These are phyloP conservation scores for Fusarium sp. DNA, from an alignment of 2,329 filamentous ascomycete species.

Conservation along the genomic window DNA sequence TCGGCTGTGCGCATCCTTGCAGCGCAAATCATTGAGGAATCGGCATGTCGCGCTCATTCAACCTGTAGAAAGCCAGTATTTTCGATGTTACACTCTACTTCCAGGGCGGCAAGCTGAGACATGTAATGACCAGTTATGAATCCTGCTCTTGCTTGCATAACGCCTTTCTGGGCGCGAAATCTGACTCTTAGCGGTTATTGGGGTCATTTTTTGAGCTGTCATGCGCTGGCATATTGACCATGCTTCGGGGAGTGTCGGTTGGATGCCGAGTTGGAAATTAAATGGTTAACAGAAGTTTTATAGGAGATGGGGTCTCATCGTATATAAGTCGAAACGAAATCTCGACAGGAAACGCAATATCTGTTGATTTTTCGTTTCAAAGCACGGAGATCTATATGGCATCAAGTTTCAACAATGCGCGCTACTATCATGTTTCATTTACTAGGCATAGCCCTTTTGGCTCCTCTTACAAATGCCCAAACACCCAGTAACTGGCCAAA, in stretches of 20 bases:
- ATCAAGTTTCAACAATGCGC: not conserved
- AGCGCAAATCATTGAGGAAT: not conserved
- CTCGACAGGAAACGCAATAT: accelerated
- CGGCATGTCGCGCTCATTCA: not conserved
- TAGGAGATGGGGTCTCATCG: not conserved
- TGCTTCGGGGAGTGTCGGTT: constrained; percentile 36
- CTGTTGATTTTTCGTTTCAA: not conserved
- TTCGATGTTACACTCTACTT: not conserved
- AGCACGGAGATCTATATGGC: accelerated
- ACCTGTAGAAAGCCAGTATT: not conserved
- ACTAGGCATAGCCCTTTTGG: not conserved
- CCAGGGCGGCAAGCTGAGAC: not conserved
- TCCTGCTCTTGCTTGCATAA: constrained; percentile 20
- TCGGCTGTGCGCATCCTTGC: not conserved
- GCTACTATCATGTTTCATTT: not conserved
- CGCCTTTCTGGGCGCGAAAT: not conserved
- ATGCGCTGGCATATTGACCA: constrained; percentile 25
- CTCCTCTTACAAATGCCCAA: constrained; percentile 1
- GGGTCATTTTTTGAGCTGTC: constrained; percentile 18
- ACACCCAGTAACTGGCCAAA: constrained; percentile 39
- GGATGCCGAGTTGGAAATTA: constrained; percentile 9
- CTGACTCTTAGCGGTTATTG: not conserved
- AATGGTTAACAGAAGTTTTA: not conserved
- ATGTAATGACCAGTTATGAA: constrained; percentile 8
- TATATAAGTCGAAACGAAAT: not conserved